Percentiles rank a stretch among this genome's conserved stretches.
Evolutionary conservation across 2,329 filamentous ascomycete genomes (phyloP).

Genomic region (Macrophomina tecta): DNA sequence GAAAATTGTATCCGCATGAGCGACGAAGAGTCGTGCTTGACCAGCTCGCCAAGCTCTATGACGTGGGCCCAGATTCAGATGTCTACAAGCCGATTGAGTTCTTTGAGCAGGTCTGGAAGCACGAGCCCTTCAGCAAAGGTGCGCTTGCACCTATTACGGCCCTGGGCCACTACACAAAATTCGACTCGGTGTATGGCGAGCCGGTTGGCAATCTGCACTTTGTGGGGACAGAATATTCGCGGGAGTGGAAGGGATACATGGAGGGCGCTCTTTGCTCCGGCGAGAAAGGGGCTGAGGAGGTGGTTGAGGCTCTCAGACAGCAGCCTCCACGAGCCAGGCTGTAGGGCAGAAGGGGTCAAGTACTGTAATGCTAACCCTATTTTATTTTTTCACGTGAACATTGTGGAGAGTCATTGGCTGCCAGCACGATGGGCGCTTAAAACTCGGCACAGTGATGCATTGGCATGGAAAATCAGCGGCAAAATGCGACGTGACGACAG

Average conservation of each 20-base stretch:
- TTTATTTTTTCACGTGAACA: no score
- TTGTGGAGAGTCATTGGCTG: no score
- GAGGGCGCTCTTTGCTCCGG: slow-evolving; percentile 62
- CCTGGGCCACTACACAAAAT: slow-evolving; percentile 29
- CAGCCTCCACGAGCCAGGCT: background rate
- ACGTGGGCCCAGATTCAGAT: slow-evolving; percentile 14
- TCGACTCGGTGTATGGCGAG: slow-evolving; percentile 32
- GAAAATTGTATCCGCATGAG: slow-evolving; percentile 35
- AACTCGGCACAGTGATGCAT: no score
- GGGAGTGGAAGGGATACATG: slow-evolving; percentile 64
- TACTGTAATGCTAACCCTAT: background rate
- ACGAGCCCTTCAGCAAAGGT: slow-evolving; percentile 33
- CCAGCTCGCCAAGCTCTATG: slow-evolving; percentile 43
- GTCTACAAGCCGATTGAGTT: slow-evolving; percentile 29
- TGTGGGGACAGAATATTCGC: slow-evolving; percentile 60
- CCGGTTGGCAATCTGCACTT: slow-evolving; percentile 55
- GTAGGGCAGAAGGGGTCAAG: background rate
- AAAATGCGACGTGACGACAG: no score
- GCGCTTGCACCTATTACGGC: background rate
- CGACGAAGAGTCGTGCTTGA: slow-evolving; percentile 42
- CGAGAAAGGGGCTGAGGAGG: slow-evolving; percentile 55
- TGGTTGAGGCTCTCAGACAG: slow-evolving; percentile 36
- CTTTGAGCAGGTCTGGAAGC: slow-evolving; percentile 39
- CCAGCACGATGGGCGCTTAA: no score
- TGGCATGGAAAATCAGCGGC: no score